Evolutionary conservation across 768 basidiomycete genomes (phyloP).

Genomic region (Hysterangium stoloniferum): DNA sequence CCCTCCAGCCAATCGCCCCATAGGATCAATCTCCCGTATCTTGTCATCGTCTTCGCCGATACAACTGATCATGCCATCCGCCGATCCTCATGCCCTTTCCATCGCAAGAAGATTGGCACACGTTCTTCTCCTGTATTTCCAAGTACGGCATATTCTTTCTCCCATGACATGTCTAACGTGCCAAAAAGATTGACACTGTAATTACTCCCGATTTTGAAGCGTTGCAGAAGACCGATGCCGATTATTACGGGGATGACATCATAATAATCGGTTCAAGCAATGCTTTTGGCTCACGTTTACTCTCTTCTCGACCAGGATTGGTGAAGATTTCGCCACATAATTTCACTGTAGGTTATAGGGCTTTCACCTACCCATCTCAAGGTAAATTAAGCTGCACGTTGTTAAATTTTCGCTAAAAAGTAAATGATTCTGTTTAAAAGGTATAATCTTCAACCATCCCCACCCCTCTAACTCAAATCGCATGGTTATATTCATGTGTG

Average conservation of each 20-base stretch:
- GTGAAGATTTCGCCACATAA: slow-evolving; percentile 15
- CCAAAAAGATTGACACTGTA: slow-evolving; percentile 48
- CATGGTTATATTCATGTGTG: slow-evolving; percentile 50
- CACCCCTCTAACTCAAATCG: slow-evolving; percentile 36
- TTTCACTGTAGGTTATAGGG: slow-evolving; percentile 10
- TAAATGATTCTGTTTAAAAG: slow-evolving; percentile 21
- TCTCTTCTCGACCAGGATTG: slow-evolving; percentile 15
- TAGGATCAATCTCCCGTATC: slow-evolving; percentile 60
- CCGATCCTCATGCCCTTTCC: slow-evolving; percentile 32
- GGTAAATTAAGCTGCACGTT: not conserved
- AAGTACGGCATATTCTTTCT: not conserved
- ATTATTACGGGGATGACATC: slow-evolving; percentile 40
- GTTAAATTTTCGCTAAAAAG: not conserved
- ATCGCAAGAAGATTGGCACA: slow-evolving; percentile 62
- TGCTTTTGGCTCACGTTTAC: slow-evolving; percentile 16
- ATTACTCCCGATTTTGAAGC: slow-evolving; percentile 43
- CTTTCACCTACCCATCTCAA: slow-evolving; percentile 16
- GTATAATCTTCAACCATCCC: slow-evolving; percentile 59
- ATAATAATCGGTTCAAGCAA: slow-evolving; percentile 33
- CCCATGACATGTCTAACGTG: not conserved
- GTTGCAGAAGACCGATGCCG: not conserved
- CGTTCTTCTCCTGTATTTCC: slow-evolving; percentile 37
- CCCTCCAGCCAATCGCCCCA: slow-evolving; percentile 17
- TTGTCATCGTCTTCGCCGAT: slow-evolving; percentile 48
- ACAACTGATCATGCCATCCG: slow-evolving; percentile 45